Base-by-base conservation (phyloP, 306 rosid genomes). In the Quercus variabilis region DNA sequence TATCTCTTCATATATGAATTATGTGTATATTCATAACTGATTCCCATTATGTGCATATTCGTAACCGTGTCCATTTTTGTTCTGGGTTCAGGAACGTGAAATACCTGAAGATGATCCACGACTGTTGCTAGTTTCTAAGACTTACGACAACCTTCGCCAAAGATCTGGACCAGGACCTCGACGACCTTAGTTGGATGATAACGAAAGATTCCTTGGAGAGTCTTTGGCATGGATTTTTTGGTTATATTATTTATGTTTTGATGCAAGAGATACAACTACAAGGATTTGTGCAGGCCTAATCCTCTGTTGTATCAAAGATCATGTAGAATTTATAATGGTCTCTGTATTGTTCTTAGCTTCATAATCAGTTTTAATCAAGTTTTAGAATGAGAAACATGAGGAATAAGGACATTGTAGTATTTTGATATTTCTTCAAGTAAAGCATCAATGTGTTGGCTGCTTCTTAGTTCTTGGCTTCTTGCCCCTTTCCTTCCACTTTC, bases 61-160 rank as follows among this genome's bases (percentile, higher is more conserved):
- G 3, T 41, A 41, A 41, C 46, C 2, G 46, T 41, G 46, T 41
- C 54, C 20, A 25, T 14, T 13, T 77, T 63, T 69, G 0, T 70
- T 65, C 63, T 41, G 20, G 73, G 65, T 87, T 78, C 87, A 95
- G 99, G 85, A 77, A 6, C 94, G 97, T 1, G 87, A 91, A 80
- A 87, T 95, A 68, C 99, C 99, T 21, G 88, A 76, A 75, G 93
- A 93, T 57, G 99, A 95, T 85, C 92, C 96, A 25, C 87, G 99
- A 70, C 91, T 93, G n/a, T 0, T 84, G 26, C 67, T 75, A 69
- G 99, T 93, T 54, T 55, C 88, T 63, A 79, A 56, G 76, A 85
- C 56, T 43, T 84, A 78, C 3, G 77, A 89, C 21, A 87, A 84
- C 46, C 79, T 86, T 55, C 80, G 82, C 1, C 0, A 0, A 26